Conservation (phyloP, 2,329 filamentous ascomycete species). For the Aureobasidium zeae region DNA sequence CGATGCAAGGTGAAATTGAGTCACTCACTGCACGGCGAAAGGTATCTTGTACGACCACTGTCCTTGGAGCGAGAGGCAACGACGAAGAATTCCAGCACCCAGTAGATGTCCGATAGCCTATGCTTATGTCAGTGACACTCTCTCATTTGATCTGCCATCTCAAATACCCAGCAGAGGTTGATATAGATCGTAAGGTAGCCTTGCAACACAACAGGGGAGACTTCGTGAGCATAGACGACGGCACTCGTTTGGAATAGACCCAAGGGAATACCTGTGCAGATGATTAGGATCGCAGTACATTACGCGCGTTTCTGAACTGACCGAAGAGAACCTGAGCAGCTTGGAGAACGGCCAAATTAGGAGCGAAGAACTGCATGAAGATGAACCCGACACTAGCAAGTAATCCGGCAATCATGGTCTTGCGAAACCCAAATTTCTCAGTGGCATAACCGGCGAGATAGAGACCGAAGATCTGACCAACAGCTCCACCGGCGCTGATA, state of each 20-base stretch:
- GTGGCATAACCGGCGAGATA: constrained; percentile 3
- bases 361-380: constrained; percentile 36
- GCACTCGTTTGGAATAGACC: constrained; percentile 49
- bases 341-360: constrained; percentile 36
- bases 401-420: constrained; percentile 4
- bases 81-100: constrained; percentile 34
- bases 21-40: constrained; percentile 40
- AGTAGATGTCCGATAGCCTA: constrained; percentile 53
- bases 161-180: constrained; percentile 55
- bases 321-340: constrained; percentile 54
- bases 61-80: constrained; percentile 24
- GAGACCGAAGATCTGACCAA: constrained; percentile 4
- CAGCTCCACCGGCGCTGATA: constrained; percentile 17
- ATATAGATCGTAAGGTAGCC: constrained; percentile 51
- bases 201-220: constrained; percentile 50
- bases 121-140: too few species aligned
- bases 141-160: too few species aligned
- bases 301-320: too few species aligned
- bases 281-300: too few species aligned
- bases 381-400: constrained; percentile 35
- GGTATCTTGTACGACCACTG: constrained; percentile 38
- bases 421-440: constrained; percentile 11
- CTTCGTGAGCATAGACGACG: constrained; percentile 58
- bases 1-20: too few species aligned
- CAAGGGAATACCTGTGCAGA: constrained; percentile 47